Percentiles rank a stretch among this genome's conserved stretches.
Conservation (phyloP, 2,329 filamentous ascomycete species). For the Bipolaris gigantea region DNA sequence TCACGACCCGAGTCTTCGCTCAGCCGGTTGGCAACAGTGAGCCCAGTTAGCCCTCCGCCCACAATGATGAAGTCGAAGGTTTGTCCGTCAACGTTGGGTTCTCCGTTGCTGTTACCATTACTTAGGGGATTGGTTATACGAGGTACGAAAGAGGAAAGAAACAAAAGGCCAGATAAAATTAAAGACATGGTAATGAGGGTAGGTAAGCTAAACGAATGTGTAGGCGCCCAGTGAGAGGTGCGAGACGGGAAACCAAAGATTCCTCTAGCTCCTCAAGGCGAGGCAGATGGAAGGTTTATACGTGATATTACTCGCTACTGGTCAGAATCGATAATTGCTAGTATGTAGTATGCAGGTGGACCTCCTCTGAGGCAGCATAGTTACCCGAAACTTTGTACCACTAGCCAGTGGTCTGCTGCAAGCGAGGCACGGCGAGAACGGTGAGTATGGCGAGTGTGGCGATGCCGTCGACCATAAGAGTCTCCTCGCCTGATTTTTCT, state of each 20-base stretch:
- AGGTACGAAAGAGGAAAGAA: constrained; percentile 23
- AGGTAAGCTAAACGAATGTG: constrained; percentile 1
- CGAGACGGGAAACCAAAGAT: not conserved
- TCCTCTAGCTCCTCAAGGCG: not conserved
- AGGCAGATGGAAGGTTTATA: constrained; percentile 8
- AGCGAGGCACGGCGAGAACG: not conserved
- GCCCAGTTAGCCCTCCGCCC: constrained; percentile 36
- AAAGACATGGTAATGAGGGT: constrained; percentile 12
- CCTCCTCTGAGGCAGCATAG: constrained; percentile 5
- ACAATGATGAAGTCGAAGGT: constrained; percentile 40
- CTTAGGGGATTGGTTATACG: constrained; percentile 3
- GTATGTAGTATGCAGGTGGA: not conserved
- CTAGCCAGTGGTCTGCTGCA: not conserved
- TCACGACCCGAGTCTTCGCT: constrained; percentile 30
- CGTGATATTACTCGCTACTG: not conserved
- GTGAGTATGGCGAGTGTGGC: not conserved
- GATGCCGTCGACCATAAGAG: not conserved
- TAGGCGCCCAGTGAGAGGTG: constrained; percentile 2
- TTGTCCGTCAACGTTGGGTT: constrained; percentile 17
- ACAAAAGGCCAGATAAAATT: constrained; percentile 13
- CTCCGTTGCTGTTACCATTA: constrained; percentile 6
- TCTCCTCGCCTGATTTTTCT: not conserved
- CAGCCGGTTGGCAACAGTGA: constrained; percentile 36
- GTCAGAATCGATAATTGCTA: not conserved
- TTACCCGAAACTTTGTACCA: not conserved